Conservation (phyloP, 2,329 filamentous ascomycete species). For the Ophiostoma pallidulum region DNA sequence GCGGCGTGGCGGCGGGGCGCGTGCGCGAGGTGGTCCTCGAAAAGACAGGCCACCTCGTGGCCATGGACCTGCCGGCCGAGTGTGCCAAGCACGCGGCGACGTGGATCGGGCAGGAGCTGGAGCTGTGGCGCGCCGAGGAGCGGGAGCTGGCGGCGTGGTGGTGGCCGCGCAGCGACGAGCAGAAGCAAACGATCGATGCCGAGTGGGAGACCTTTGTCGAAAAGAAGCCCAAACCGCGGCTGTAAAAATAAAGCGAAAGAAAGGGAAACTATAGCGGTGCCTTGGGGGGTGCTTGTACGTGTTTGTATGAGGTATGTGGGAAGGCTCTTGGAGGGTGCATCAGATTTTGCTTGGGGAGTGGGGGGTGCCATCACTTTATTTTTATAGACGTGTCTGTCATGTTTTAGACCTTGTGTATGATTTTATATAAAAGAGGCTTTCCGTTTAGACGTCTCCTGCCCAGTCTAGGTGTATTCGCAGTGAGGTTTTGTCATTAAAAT, state of each 20-base stretch:
- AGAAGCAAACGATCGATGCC: slow-evolving; percentile 48
- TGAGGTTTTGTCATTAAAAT: too few relatives aligned
- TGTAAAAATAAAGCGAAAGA: too few relatives aligned
- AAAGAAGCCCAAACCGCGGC: slow-evolving; percentile 6
- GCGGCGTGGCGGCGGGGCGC: slow-evolving; percentile 52
- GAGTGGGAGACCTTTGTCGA: slow-evolving; percentile 33
- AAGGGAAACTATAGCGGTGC: too few relatives aligned
- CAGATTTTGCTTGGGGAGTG: too few relatives aligned
- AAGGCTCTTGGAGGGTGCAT: too few relatives aligned
- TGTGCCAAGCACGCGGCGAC: slow-evolving; percentile 52
- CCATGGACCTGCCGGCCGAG: slow-evolving; percentile 64
- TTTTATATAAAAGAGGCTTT: not conserved
- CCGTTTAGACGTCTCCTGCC: too few relatives aligned
- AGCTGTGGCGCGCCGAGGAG: slow-evolving; percentile 48
- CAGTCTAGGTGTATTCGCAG: too few relatives aligned
- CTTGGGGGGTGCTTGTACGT: too few relatives aligned
- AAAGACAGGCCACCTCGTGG: slow-evolving; percentile 66
- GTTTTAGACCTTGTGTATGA: not conserved
- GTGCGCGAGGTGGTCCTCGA: slow-evolving; percentile 58
- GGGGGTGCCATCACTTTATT: not conserved
- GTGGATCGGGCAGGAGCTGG: slow-evolving; percentile 50
- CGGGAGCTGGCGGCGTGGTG: slow-evolving; percentile 43
- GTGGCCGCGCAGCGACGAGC: slow-evolving; percentile 35
- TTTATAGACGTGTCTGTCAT: not conserved
- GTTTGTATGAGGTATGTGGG: too few relatives aligned